Evolutionary conservation across 257 asterid species (phyloP).

Genomic region (Orobanche coerulescens): DNA sequence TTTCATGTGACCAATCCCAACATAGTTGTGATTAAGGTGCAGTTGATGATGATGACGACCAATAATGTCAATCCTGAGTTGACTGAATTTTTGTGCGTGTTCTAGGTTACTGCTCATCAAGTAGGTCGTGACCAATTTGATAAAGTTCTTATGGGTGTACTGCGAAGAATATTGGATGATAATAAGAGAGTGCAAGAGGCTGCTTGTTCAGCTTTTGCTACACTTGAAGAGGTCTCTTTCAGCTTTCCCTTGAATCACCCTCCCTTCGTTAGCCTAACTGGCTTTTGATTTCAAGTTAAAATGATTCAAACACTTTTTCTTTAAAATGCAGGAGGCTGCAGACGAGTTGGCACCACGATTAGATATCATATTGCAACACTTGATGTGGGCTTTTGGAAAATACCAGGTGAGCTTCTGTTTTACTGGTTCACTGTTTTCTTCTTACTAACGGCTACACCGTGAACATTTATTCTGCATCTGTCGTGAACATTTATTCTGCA

Average conservation of each 20-base stretch:
- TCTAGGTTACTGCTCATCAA: constrained; percentile 58
- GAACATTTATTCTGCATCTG: constrained; percentile 7
- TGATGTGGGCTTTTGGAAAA: constrained; percentile 65
- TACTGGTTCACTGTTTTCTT: constrained; percentile 6
- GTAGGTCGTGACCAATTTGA: constrained; percentile 63
- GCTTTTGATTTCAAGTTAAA: not conserved
- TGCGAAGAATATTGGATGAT: constrained; percentile 88
- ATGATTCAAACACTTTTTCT: constrained; percentile 6
- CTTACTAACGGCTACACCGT: not conserved
- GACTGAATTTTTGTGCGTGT: constrained; percentile 22
- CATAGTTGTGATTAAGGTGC: no score
- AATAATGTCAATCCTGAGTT: not conserved
- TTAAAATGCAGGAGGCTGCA: constrained; percentile 55
- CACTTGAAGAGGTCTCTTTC: constrained; percentile 81
- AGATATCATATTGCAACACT: constrained; percentile 59
- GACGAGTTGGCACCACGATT: constrained; percentile 52
- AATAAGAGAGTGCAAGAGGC: constrained; percentile 99
- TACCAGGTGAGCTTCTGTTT: constrained; percentile 45
- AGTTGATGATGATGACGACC: no score
- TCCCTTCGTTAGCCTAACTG: not conserved
- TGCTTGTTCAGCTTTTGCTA: constrained; percentile 99
- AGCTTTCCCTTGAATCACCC: not conserved
- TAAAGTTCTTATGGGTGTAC: constrained; percentile 69
- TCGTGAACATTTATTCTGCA: constrained; percentile 9
- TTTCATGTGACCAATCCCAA: no score